Percentiles rank a stretch among this genome's conserved stretches.
Evolutionary conservation across 352 stramenopile species (phyloP).

Genomic region (Globisporangium alternatum): DNA sequence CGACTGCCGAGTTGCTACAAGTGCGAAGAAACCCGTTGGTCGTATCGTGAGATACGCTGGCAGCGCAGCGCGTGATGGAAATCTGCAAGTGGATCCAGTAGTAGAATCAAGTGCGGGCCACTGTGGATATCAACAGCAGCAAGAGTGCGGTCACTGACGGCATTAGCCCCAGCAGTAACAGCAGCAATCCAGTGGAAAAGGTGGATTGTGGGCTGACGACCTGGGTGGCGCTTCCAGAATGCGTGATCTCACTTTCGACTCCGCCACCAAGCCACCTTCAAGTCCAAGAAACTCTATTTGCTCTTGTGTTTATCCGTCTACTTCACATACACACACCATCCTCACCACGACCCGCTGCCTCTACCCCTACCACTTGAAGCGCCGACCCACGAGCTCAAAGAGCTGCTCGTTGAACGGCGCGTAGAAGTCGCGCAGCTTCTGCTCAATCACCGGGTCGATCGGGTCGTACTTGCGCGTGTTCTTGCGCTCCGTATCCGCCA

Average conservation of each 20-base stretch:
- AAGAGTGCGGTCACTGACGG: background rate
- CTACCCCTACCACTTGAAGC: slow-evolving; percentile 29
- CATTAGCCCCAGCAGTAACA: background rate
- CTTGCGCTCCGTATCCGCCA: slow-evolving; percentile 50
- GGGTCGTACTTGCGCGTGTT: slow-evolving; percentile 63
- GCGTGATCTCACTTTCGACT: background rate
- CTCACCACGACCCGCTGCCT: too few species aligned
- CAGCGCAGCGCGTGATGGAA: background rate
- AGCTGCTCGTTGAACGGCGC: slow-evolving; percentile 66
- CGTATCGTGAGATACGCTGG: background rate
- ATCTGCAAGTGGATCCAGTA: slow-evolving; percentile 6
- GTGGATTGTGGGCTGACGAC: background rate
- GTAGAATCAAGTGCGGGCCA: background rate
- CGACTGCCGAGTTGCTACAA: background rate
- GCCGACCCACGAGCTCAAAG: slow-evolving; percentile 44
- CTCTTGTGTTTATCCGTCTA: too few species aligned
- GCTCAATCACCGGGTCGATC: slow-evolving; percentile 28
- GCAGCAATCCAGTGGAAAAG: background rate
- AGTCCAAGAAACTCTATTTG: background rate
- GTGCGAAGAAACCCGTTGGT: background rate
- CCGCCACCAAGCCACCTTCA: too few species aligned
- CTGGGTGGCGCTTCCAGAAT: background rate
- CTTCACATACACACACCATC: too few species aligned
- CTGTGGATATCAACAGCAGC: background rate
- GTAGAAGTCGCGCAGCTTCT: slow-evolving; percentile 58